phyloP scores from a whole-genome alignment of 257 asterid genomes.

The Solanum appendiculatum region DNA sequence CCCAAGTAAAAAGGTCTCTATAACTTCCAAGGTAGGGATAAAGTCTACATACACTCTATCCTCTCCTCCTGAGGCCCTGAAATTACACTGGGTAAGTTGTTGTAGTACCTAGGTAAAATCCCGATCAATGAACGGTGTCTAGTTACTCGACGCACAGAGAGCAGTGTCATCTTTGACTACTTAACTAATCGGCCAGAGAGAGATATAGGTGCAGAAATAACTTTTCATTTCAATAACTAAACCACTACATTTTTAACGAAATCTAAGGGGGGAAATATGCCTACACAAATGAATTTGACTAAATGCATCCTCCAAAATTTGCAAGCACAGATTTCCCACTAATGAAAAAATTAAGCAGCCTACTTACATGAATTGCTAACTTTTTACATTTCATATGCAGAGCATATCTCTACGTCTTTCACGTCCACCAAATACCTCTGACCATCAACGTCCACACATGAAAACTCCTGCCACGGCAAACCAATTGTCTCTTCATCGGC shows the following conservation, averaged over 20 bases:
- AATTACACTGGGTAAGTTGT: too few species aligned
- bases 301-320: conserved; percentile 6
- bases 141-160: background rate
- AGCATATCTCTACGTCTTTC: background rate
- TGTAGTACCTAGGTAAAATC: background rate
- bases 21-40: background rate
- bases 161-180: background rate
- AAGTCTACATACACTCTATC: background rate
- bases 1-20: background rate
- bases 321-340: conserved; percentile 13
- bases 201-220: background rate
- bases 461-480: background rate
- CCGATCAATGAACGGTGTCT: background rate
- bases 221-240: background rate
- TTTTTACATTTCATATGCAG: background rate
- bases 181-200: background rate
- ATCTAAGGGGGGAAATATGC: conserved; percentile 5
- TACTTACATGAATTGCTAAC: conserved; percentile 1
- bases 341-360: conserved; percentile 2
- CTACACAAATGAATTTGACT: conserved; percentile 8
- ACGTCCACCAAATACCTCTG: background rate
- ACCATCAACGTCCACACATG: background rate
- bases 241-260: background rate
- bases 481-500: background rate
- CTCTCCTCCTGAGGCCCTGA: background rate